Percentiles rank a stretch among this genome's conserved stretches.
Evolutionary conservation across 768 basidiomycete species (phyloP).

Genomic region (Mycena vitilis): DNA sequence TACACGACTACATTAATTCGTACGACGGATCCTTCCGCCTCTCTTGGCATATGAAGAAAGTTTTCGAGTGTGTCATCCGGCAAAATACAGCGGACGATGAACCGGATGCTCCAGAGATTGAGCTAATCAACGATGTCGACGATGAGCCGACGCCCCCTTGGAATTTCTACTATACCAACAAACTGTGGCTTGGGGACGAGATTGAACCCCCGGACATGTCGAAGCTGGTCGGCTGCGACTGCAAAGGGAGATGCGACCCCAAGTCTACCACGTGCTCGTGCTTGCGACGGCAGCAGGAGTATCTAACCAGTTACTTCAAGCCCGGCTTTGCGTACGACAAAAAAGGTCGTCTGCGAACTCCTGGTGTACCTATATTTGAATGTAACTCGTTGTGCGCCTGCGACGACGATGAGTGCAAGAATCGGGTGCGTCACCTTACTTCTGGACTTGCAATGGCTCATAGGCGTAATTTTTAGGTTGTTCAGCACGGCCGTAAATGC

Average conservation of each 20-base stretch:
- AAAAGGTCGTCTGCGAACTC: constrained; percentile 62
- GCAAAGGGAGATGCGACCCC: constrained; percentile 81
- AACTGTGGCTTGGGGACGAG: constrained; percentile 77
- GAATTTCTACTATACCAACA: constrained; percentile 91
- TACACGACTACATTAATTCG: constrained; percentile 76
- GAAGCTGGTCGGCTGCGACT: constrained; percentile 75
- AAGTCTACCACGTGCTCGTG: constrained; percentile 81
- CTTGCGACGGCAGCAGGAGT: constrained; percentile 64
- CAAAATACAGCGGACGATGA: constrained; percentile 77
- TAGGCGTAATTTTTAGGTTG: constrained; percentile 70
- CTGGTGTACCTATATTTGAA: constrained; percentile 80
- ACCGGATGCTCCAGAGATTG: constrained; percentile 74
- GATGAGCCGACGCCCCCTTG: constrained; percentile 78
- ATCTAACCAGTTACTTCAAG: constrained; percentile 44
- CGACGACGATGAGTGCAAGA: constrained; percentile 77
- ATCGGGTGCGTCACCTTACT: constrained; percentile 66
- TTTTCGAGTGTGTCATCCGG: constrained; percentile 75
- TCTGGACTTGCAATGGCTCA: constrained; percentile 7
- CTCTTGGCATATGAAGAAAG: constrained; percentile 56
- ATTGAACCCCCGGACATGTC: constrained; percentile 75
- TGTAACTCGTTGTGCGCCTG: constrained; percentile 88
- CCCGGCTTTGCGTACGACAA: constrained; percentile 78
- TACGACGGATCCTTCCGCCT: constrained; percentile 54
- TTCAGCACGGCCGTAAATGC: constrained; percentile 80
- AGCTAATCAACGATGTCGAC: constrained; percentile 76